These are phyloP conservation scores for Syncephalis plumigaleata DNA, from an alignment of 371 early-diverging fungal species.

Conservation along the genomic window DNA sequence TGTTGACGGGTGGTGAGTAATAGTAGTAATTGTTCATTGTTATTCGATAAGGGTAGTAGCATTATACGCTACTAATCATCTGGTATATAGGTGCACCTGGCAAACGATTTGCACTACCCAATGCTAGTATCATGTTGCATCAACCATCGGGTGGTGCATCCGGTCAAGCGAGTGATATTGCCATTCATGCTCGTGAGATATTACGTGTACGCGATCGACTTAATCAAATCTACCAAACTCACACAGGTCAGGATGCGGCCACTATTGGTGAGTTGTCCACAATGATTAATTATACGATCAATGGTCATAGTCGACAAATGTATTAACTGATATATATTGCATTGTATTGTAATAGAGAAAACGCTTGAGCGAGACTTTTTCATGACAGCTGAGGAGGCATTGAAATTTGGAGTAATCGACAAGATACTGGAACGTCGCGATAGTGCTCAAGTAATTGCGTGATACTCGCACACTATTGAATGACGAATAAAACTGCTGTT, in stretches of 20 bases:
- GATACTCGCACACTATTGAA: too few species aligned
- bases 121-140: conserved; percentile 92
- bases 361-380: conserved; percentile 90
- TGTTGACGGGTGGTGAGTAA: conserved; percentile 64
- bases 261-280: conserved; percentile 60
- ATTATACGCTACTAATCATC: background rate
- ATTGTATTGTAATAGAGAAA: too few species aligned
- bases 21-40: background rate
- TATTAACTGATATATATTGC: conserved; percentile 2
- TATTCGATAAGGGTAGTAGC: background rate
- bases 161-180: conserved; percentile 95
- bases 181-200: conserved; percentile 93
- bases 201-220: conserved; percentile 70
- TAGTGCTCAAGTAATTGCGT: too few species aligned
- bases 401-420: conserved; percentile 87
- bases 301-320: background rate
- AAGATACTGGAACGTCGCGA: conserved; percentile 46
- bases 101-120: conserved; percentile 72
- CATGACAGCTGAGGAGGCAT: conserved; percentile 84
- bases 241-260: conserved; percentile 66
- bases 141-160: conserved; percentile 94
- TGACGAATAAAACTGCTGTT: too few species aligned
- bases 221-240: conserved; percentile 73
- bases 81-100: conserved; percentile 69
- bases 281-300: background rate